phyloP scores from a whole-genome alignment of 2,329 filamentous ascomycete species.

The Exutisphaerella laricina region DNA sequence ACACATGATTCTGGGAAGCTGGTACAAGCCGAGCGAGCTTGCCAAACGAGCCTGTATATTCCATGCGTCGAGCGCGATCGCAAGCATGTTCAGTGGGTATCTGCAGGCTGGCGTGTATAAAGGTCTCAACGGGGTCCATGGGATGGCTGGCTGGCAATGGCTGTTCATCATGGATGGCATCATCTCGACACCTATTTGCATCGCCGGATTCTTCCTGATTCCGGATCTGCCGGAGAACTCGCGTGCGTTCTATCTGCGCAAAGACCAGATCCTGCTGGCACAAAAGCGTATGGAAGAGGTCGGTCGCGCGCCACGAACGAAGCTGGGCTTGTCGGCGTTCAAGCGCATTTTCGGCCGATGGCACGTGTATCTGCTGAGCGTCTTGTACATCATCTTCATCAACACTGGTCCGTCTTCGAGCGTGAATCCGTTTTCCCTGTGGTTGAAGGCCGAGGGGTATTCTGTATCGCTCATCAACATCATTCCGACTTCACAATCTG shows the following conservation, averaged over 20 bases:
- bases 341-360: slow-evolving; percentile 54
- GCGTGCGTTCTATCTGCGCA: slow-evolving; percentile 45
- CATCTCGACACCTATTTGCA: slow-evolving; percentile 49
- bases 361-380: slow-evolving; percentile 57
- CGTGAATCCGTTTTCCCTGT: slow-evolving; percentile 22
- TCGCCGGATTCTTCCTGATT: slow-evolving; percentile 46
- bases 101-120: slow-evolving; percentile 51
- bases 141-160: slow-evolving; percentile 48
- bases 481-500: slow-evolving; percentile 47
- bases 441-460: slow-evolving; percentile 40
- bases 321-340: slow-evolving; percentile 40
- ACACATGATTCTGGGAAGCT: slow-evolving; percentile 49
- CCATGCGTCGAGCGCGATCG: slow-evolving; percentile 44
- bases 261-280: slow-evolving; percentile 41
- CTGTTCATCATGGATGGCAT: slow-evolving; percentile 40
- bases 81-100: slow-evolving; percentile 48
- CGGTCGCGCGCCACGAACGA: slow-evolving; percentile 16
- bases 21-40: slow-evolving; percentile 48
- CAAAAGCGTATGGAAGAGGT: slow-evolving; percentile 44
- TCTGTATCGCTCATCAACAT: slow-evolving; percentile 52
- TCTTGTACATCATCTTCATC: slow-evolving; percentile 60
- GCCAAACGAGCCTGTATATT: slow-evolving; percentile 51
- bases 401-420: slow-evolving; percentile 40
- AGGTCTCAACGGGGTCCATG: slow-evolving; percentile 40
- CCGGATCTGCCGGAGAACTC: slow-evolving; percentile 50